Percentiles rank a stretch among this genome's conserved stretches.
Evolutionary conservation across 805 yeast genomes (phyloP).

Genomic region (Wickerhamiella dianesei): DNA sequence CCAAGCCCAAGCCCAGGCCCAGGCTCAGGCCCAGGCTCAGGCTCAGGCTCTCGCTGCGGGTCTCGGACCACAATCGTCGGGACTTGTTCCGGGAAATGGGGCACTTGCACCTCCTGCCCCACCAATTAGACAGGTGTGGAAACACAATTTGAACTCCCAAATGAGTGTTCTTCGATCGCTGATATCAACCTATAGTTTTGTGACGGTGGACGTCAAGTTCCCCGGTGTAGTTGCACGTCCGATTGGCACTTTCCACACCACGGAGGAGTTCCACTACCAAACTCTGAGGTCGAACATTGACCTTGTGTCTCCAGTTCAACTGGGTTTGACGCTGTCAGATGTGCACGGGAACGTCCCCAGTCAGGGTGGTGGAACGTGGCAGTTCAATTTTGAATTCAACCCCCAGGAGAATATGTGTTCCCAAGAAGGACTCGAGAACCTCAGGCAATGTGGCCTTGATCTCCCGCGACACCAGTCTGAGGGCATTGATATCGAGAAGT

Average conservation of each 20-base stretch:
- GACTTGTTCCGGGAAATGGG: too few species aligned
- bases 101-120: background rate
- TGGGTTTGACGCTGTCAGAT: conserved; percentile 67
- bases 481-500: conserved; percentile 68
- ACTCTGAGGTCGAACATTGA: conserved; percentile 88
- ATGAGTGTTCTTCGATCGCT: conserved; percentile 28
- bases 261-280: conserved; percentile 89
- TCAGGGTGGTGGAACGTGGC: conserved; percentile 64
- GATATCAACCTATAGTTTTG: conserved; percentile 27
- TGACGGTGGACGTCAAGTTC: conserved; percentile 70
- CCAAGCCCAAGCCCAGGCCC: conserved; percentile 16
- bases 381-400: conserved; percentile 81
- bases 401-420: conserved; percentile 67
- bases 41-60: conserved; percentile 18
- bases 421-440: conserved; percentile 66
- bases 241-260: conserved; percentile 79
- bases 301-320: conserved; percentile 69
- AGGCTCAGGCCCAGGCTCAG: conserved; percentile 16
- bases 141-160: conserved; percentile 29
- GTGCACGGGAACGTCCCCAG: conserved; percentile 57
- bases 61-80: background rate
- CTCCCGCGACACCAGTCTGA: conserved; percentile 56
- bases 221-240: conserved; percentile 96
- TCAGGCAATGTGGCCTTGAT: conserved; percentile 72
- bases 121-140: conserved; percentile 29